These are phyloP conservation scores for Kondoa subrosea DNA, from an alignment of 768 basidiomycete species.

Conservation along the genomic window DNA sequence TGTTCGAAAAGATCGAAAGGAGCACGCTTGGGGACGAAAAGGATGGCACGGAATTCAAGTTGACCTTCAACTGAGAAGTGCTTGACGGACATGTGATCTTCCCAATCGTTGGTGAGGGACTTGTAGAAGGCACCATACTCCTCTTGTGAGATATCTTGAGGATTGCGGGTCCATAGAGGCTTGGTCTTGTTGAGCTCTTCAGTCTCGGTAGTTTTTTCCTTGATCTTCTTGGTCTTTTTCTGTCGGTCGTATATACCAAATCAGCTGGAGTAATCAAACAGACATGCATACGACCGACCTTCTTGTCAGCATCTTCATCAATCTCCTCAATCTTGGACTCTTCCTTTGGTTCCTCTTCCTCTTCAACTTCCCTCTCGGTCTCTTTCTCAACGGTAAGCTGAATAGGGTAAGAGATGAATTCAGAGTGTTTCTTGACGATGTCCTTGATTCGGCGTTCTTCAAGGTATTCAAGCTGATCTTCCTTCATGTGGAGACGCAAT, in stretches of 20 bases:
- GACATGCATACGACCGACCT: conserved; percentile 33
- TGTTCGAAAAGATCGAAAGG: conserved; percentile 99
- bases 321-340: conserved; percentile 67
- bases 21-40: conserved; percentile 90
- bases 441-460: conserved; percentile 99
- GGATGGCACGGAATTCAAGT: conserved; percentile 99
- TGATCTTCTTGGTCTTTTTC: conserved; percentile 87
- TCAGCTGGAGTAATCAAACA: neutral
- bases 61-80: conserved; percentile 99
- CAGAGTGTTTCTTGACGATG: conserved; percentile 99
- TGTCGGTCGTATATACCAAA: conserved; percentile 28
- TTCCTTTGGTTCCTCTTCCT: conserved; percentile 46
- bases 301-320: conserved; percentile 63
- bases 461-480: conserved; percentile 95
- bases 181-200: conserved; percentile 99
- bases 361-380: conserved; percentile 75
- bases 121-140: conserved; percentile 98
- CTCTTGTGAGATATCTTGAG: conserved; percentile 74
- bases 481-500: conserved; percentile 83
- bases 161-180: conserved; percentile 99
- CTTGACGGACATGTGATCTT: conserved; percentile 97
- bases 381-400: conserved; percentile 97
- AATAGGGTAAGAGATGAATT: conserved; percentile 99
- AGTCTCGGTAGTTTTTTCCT: conserved; percentile 67
- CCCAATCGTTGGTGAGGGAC: conserved; percentile 99